Base-by-base conservation (phyloP, 23 red algal species). In the Gracilaria caudata region DNA sequence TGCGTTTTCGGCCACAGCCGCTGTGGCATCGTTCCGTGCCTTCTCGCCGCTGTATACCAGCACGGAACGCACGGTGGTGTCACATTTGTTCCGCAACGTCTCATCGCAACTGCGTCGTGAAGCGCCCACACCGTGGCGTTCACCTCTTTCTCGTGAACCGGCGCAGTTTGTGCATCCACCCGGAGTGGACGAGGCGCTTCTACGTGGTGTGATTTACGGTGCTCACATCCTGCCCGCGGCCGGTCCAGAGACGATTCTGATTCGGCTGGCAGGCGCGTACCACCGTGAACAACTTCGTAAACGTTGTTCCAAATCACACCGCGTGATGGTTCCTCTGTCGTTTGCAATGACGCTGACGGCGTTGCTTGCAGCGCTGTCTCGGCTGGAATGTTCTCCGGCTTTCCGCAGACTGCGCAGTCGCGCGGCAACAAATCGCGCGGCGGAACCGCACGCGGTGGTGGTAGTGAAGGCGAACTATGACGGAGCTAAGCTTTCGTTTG, bases 261-360 rank as follows among this genome's bases (percentile, higher is more conserved):
- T 86, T 25, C 82, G 82, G 26, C 57, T 86, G 63, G 82, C 82
- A 1, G 82, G 65, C 54, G 82, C 46, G 25, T 86, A 86, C 49
- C 82, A 86, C 20, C 63, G 82, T 12, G 82, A 86, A 28, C 56
- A 86, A 59, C 47, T 86, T 14, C 57, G 56, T 14, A 73, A 66
- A 28, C 57, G 68, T 30, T 46, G 33, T 7, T 14, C 32, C 11
- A 60, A 66, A 43, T 35, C 39, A 21, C 56, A 75, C 7, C 64
- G 82, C 37, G 51, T 86, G 54, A 49, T 47, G 36, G 82, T 86
- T 0, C 82, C 82, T 23, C 43, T 86, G 24, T 86, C 82, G n/a
- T 86, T 86, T 44, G 63, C 82, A 34, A 73, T 86, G 64, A 86
- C 82, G 43, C 45, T 86, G 64, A 86, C 82, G 29, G 82, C 64